Evolutionary conservation across 306 rosid genomes (phyloP).

Genomic region (Geum urbanum): DNA sequence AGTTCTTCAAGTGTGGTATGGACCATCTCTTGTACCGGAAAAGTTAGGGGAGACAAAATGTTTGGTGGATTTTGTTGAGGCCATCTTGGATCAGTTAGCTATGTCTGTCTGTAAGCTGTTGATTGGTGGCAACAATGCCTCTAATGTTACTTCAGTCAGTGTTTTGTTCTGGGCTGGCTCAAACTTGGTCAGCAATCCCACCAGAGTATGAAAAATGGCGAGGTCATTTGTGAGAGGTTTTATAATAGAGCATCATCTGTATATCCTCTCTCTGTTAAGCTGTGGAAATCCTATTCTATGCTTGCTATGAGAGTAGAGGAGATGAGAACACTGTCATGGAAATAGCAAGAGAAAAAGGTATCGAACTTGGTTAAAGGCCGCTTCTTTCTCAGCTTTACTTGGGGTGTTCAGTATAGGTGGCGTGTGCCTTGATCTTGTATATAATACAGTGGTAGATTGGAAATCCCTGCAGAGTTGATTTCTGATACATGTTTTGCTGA

Average conservation of each 20-base stretch:
- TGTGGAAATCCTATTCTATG: slow-evolving; percentile 58
- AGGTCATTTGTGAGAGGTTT: slow-evolving; percentile 54
- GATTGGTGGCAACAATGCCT: slow-evolving; percentile 28
- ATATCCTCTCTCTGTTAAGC: slow-evolving; percentile 67
- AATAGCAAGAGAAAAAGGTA: too few species aligned
- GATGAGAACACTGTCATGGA: slow-evolving; percentile 33
- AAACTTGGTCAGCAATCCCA: slow-evolving; percentile 65
- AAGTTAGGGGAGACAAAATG: slow-evolving; percentile 46
- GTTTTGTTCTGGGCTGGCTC: slow-evolving; percentile 85
- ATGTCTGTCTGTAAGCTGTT: slow-evolving; percentile 60
- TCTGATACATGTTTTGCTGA: slow-evolving; percentile 20
- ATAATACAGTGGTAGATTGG: slow-evolving; percentile 10
- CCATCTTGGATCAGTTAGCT: slow-evolving; percentile 62
- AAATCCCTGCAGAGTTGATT: slow-evolving; percentile 14
- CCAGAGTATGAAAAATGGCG: slow-evolving; percentile 60
- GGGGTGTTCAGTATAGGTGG: slow-evolving; percentile 24
- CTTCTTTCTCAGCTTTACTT: too few species aligned
- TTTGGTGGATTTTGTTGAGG: slow-evolving; percentile 87
- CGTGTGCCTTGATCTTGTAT: slow-evolving; percentile 18
- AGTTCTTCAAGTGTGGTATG: slow-evolving; percentile 71
- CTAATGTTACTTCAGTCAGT: slow-evolving; percentile 42
- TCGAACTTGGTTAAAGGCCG: too few species aligned
- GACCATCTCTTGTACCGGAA: slow-evolving; percentile 65
- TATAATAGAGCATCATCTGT: slow-evolving; percentile 57
- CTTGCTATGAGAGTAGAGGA: slow-evolving; percentile 35